Percentiles rank a stretch among this genome's conserved stretches.
Evolutionary conservation across 306 rosid genomes (phyloP).

Genomic region (Lotus japonicus): DNA sequence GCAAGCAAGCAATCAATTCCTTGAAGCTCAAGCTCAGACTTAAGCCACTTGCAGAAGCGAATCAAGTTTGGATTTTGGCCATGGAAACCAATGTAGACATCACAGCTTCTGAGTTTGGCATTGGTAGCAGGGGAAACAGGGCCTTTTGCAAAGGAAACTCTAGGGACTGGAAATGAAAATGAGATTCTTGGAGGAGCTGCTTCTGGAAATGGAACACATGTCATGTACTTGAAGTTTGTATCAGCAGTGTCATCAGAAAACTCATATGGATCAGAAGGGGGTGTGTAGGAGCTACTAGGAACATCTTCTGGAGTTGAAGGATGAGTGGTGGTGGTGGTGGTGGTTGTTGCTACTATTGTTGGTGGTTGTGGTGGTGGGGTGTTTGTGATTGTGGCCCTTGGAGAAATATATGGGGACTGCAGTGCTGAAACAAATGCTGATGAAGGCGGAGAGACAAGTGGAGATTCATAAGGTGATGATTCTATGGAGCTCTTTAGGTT

Average conservation of each 20-base stretch:
- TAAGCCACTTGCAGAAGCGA: conserved; percentile 81
- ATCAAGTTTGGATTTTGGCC: conserved; percentile 57
- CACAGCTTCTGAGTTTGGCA: conserved; percentile 65
- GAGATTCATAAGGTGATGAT: conserved; percentile 65
- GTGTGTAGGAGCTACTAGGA: conserved; percentile 86
- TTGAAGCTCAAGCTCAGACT: conserved; percentile 83
- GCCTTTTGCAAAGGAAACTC: conserved; percentile 65
- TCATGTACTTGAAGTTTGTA: conserved; percentile 40
- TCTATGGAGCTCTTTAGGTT: conserved; percentile 37
- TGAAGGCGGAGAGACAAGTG: conserved; percentile 82
- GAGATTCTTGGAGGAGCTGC: conserved; percentile 62
- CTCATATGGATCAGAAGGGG: conserved; percentile 82
- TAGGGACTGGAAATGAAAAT: conserved; percentile 74
- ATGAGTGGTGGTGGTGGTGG: not conserved
- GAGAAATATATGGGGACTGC: conserved; percentile 88
- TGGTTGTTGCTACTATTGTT: not conserved
- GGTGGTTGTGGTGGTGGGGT: conserved; percentile 1
- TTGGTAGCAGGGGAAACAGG: conserved; percentile 55
- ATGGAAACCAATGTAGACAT: conserved; percentile 77
- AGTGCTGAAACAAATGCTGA: conserved; percentile 94
- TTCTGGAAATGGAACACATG: conserved; percentile 41
- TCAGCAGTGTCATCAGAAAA: conserved; percentile 54
- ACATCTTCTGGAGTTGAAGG: conserved; percentile 55
- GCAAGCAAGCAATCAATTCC: conserved; percentile 86
- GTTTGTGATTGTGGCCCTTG: conserved; percentile 47